Conservation (phyloP, 2,329 filamentous ascomycete species). For the Calycina herbarum region DNA sequence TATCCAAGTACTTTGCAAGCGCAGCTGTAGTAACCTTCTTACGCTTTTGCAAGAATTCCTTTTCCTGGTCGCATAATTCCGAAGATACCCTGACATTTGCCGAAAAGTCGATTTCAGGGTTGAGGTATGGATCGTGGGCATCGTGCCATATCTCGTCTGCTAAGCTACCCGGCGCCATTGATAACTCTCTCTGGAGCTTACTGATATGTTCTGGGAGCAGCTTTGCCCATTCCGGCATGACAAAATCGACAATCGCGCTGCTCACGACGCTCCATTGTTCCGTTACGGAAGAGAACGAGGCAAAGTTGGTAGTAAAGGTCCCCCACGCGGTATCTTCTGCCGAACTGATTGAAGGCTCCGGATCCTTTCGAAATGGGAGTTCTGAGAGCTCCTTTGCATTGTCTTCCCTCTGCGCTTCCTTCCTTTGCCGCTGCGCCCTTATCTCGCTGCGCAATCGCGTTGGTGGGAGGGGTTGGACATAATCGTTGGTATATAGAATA, state of each 20-base stretch:
- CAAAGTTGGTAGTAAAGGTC: constrained; percentile 34
- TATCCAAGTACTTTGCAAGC: constrained; percentile 76
- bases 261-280: constrained; percentile 51
- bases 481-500: constrained; percentile 35
- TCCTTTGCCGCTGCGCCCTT: constrained; percentile 24
- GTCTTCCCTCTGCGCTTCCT: constrained; percentile 26
- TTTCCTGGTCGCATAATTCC: constrained; percentile 81
- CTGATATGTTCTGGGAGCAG: constrained; percentile 72
- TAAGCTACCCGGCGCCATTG: constrained; percentile 82
- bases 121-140: constrained; percentile 76
- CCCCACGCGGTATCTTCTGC: constrained; percentile 36
- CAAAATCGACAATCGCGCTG: constrained; percentile 63
- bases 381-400: constrained; percentile 30
- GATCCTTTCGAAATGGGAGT: constrained; percentile 31
- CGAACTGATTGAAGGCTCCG: constrained; percentile 12
- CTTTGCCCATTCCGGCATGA: constrained; percentile 82
- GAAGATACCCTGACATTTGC: constrained; percentile 80
- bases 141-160: constrained; percentile 94
- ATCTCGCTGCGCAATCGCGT: constrained; percentile 32
- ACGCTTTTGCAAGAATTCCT: constrained; percentile 68
- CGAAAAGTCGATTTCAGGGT: constrained; percentile 84
- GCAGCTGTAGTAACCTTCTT: constrained; percentile 68
- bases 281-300: constrained; percentile 51
- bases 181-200: constrained; percentile 85
- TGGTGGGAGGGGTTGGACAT: constrained; percentile 36